These are phyloP conservation scores for Bipolaris bicolor DNA, from an alignment of 2,329 filamentous ascomycete species.

Conservation along the genomic window DNA sequence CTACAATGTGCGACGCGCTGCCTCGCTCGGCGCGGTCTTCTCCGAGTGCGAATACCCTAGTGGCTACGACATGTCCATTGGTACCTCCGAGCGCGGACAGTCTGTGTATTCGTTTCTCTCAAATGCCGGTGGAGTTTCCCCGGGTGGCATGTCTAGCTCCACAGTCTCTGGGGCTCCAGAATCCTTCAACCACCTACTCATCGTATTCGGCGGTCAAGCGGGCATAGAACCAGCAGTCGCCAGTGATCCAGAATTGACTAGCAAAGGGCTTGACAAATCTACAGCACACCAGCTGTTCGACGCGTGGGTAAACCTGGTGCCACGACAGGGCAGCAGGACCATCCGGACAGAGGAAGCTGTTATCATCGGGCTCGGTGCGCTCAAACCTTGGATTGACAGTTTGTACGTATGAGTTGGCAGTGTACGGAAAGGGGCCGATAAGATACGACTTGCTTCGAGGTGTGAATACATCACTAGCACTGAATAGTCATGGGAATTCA, in stretches of 20 bases:
- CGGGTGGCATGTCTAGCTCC: not conserved
- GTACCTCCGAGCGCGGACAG: constrained; percentile 78
- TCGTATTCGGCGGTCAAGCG: constrained; percentile 81
- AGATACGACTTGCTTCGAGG: not conserved
- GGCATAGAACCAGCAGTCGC: constrained; percentile 78
- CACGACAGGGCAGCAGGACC: constrained; percentile 79
- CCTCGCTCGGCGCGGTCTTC: constrained; percentile 73
- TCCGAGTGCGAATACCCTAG: constrained; percentile 76
- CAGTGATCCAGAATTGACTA: constrained; percentile 64
- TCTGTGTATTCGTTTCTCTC: constrained; percentile 51
- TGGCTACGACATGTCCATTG: constrained; percentile 83
- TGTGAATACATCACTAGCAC: not conserved
- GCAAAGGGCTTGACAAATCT: constrained; percentile 67
- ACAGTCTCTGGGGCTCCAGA: constrained; percentile 32
- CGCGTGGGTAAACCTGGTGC: constrained; percentile 81
- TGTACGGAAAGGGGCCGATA: not conserved
- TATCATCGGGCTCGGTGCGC: constrained; percentile 73
- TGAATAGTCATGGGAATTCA: not conserved
- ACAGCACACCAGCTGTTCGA: constrained; percentile 78
- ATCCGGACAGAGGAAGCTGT: constrained; percentile 86
- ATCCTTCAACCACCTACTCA: constrained; percentile 71
- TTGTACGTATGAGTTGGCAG: constrained; percentile 15
- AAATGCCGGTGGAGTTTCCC: not conserved
- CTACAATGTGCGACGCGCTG: constrained; percentile 71
- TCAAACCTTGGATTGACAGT: constrained; percentile 57